Evolutionary conservation across 2,329 filamentous ascomycete species (phyloP), one percentile per base, ranked within the genome.

Genomic region (Aspergillus brunneoviolaceus): DNA sequence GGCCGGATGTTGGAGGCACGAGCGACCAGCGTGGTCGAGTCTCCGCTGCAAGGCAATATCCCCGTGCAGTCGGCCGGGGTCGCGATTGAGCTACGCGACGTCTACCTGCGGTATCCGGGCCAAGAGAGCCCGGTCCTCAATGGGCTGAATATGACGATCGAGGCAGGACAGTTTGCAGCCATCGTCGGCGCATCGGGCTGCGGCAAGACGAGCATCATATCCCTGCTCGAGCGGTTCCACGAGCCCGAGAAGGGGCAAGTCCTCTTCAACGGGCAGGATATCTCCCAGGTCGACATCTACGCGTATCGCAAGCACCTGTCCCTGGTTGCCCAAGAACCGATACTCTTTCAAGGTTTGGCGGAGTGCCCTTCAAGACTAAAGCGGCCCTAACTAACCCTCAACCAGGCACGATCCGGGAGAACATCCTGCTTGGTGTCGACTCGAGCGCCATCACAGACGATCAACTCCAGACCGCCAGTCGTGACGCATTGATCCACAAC

Each of bases 131-230:
- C 69, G 0, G 66, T 75, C 3, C 76, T 77, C 49, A 59, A 59
- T 27, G 1, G 65, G 67, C 23, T 65, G 19, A 71, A 70, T 48
- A 53, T 78, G 12, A 64, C 63, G 10, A 73, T 79, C 45, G 59
- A 73, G 48, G 70, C 5, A 1, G 75, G 75, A 5, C 67, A 73
- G 51, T 80, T 78, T 63, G 77, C 72, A 5, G 81, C 80, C 2
- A 75, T 82, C n/a, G 87, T 93, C 90, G 84, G 84, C 4, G 78
- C 82, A 0, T 84, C 80, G 1, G 83, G 84, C 14, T 84, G 81
- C 53, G 84, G 84, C 4, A 78, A 92, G 76, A 89, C 87, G 0
- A 90, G 85, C 16, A 86, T 90, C 39, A 84, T 93, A 42, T 76
- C 76, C 0, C 76, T 85, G 0, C 74, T 85, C 14, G 80, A 84